A percentile compares a stretch with the other conserved stretches of the same genome.
phyloP scores from a whole-genome alignment of 257 asterid species.

The Solanum sparsipilum region DNA sequence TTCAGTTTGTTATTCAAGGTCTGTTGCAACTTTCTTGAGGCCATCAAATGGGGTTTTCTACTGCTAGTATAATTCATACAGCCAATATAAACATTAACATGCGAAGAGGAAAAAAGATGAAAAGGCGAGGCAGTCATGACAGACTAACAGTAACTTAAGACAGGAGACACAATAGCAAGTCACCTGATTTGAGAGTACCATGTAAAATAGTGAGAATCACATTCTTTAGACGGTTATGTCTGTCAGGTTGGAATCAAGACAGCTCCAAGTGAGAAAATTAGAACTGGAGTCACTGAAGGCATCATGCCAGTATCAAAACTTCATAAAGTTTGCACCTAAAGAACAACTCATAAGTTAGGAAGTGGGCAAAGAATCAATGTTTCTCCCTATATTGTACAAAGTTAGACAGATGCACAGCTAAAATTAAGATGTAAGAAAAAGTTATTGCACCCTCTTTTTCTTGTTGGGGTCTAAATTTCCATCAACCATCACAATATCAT shows the following conservation, averaged over 20 bases:
- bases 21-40: neutral
- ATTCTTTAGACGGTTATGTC: neutral
- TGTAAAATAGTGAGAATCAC: neutral
- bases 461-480: constrained; percentile 24
- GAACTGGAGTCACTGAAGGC: constrained; percentile 13
- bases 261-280: neutral
- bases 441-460: constrained; percentile 39
- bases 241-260: neutral
- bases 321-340: constrained; percentile 17
- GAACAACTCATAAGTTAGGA: constrained; percentile 14
- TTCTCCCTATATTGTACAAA: constrained; percentile 28
- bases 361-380: constrained; percentile 32
- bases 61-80: neutral
- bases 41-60: neutral
- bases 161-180: neutral
- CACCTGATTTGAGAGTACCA: neutral
- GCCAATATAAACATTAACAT: neutral
- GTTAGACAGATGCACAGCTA: constrained; percentile 19
- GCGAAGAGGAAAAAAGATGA: neutral
- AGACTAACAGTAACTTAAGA: neutral
- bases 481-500: constrained; percentile 32
- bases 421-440: neutral
- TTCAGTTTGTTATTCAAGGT: neutral
- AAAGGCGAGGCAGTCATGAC: neutral
- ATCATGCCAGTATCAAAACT: constrained; percentile 27